Evolutionary conservation across 140 eudicot species (phyloP).

Genomic region (Ambrosia hybrid): DNA sequence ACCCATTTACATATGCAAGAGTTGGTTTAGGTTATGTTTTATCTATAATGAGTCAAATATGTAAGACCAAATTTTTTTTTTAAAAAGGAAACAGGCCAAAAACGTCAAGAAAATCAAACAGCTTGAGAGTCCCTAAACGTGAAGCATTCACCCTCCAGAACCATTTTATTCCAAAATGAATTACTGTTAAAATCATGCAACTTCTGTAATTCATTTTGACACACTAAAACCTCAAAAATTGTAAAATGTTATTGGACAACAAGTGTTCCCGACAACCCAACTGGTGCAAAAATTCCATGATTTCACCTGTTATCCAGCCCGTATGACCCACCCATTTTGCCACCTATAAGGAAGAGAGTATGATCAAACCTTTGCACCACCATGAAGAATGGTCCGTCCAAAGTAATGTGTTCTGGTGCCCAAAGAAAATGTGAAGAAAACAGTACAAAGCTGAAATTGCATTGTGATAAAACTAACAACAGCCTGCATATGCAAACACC

Average conservation of each 20-base stretch:
- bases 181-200: background rate
- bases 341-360: background rate
- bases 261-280: background rate
- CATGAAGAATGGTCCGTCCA: slow-evolving; percentile 97
- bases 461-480: slow-evolving; percentile 91
- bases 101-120: background rate
- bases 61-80: background rate
- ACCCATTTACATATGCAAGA: background rate
- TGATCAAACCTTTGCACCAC: slow-evolving; percentile 87
- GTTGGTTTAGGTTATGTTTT: background rate
- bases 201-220: too few species aligned
- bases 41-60: background rate
- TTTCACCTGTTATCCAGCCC: slow-evolving; percentile 1
- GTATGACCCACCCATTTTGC: background rate
- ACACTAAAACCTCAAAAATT: too few species aligned
- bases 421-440: slow-evolving; percentile 92
- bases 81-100: background rate
- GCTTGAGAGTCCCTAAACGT: background rate
- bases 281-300: too few species aligned
- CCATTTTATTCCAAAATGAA: background rate
- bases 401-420: slow-evolving; percentile 98
- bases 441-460: slow-evolving; percentile 94
- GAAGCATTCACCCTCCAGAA: background rate
- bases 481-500: slow-evolving; percentile 61
- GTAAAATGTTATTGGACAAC: background rate